Conservation (phyloP, 108 stramenopile genomes). For the Parmales sp. region DNA sequence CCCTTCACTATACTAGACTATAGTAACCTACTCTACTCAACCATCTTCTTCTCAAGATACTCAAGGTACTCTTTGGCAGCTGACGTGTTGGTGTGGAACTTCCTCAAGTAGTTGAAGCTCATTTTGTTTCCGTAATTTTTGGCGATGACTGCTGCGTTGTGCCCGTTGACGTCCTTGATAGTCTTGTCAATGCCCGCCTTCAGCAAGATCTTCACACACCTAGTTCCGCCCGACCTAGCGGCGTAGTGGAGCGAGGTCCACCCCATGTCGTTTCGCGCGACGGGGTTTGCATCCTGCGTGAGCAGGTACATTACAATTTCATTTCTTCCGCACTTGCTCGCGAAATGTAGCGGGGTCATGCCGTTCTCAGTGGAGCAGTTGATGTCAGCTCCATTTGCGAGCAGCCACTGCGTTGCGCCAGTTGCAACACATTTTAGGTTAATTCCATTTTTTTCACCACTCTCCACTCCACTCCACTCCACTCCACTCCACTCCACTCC, state of each 20-base stretch:
- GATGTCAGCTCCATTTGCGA: not conserved
- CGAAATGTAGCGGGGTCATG: conserved; percentile 3
- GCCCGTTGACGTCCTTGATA: not conserved
- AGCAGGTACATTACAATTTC: not conserved
- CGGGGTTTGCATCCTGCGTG: not conserved
- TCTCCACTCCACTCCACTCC: not conserved
- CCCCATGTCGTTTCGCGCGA: not conserved
- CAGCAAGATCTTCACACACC: not conserved
- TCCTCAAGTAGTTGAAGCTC: not conserved
- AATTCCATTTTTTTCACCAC: not conserved
- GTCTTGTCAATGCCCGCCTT: conserved; percentile 1
- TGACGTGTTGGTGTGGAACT: not conserved
- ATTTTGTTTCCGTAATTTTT: not conserved
- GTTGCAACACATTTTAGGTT: too few species aligned
- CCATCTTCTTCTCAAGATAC: not conserved
- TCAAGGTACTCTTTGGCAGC: not conserved
- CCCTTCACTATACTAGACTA: not conserved
- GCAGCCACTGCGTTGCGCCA: too few species aligned
- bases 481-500: too few species aligned
- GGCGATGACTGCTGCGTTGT: not conserved
- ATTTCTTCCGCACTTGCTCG: not conserved
- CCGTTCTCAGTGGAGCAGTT: not conserved
- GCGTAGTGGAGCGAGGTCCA: conserved; percentile 10
- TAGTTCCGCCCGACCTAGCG: not conserved
- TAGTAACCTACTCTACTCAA: not conserved